phyloP scores from a whole-genome alignment of 1,139 yeast genomes.

The Suhomyces terraborum region DNA sequence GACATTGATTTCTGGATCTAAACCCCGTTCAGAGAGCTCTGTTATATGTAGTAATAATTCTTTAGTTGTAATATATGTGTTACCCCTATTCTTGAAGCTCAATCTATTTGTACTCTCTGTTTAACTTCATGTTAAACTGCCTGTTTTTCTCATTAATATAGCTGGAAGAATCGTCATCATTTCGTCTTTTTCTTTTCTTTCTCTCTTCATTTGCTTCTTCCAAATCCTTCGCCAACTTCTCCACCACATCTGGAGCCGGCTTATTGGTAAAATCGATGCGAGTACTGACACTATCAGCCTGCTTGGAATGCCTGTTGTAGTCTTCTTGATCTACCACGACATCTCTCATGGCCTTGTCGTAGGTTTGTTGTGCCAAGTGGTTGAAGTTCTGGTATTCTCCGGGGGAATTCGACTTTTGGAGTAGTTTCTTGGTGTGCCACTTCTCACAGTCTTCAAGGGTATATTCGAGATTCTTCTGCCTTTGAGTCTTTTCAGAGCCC shows the following conservation, averaged over 20 bases:
- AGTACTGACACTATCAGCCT: too few relatives aligned
- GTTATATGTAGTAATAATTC: too few relatives aligned
- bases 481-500: slow-evolving; percentile 32
- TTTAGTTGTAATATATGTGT: too few relatives aligned
- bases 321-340: slow-evolving; percentile 44
- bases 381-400: slow-evolving; percentile 43
- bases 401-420: slow-evolving; percentile 12
- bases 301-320: slow-evolving; percentile 37
- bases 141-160: slow-evolving; percentile 74
- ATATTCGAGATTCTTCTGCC: slow-evolving; percentile 57
- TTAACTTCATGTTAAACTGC: slow-evolving; percentile 73
- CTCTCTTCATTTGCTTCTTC: slow-evolving; percentile 38
- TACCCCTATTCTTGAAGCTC: background rate
- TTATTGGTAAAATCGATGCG: slow-evolving; percentile 23
- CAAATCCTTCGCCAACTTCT: slow-evolving; percentile 40
- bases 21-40: too few relatives aligned
- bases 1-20: too few relatives aligned
- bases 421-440: slow-evolving; percentile 53
- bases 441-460: slow-evolving; percentile 67
- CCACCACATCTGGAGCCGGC: slow-evolving; percentile 41
- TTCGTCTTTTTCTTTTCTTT: slow-evolving; percentile 33
- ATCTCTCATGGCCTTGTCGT: slow-evolving; percentile 47
- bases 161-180: slow-evolving; percentile 37
- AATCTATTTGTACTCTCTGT: slow-evolving; percentile 49
- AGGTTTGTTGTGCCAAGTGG: slow-evolving; percentile 58